These are phyloP conservation scores for Colletotrichum trifolii DNA, from an alignment of 2,329 filamentous ascomycete genomes.

Conservation along the genomic window DNA sequence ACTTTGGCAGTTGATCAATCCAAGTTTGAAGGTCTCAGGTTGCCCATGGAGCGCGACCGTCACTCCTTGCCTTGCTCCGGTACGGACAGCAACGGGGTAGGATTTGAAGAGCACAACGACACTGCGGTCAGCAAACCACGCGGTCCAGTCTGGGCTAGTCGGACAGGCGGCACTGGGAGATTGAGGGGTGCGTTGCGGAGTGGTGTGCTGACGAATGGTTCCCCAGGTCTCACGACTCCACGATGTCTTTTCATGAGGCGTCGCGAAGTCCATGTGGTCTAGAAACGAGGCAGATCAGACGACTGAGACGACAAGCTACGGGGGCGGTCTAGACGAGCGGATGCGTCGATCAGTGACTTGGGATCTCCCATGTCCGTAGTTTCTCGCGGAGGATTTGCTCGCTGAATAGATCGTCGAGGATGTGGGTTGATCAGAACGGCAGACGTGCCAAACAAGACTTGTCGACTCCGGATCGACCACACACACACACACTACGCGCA, in stretches of 20 bases:
- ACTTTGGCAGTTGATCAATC: too few species aligned
- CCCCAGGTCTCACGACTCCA: slow-evolving; percentile 26
- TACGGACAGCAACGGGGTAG: not conserved
- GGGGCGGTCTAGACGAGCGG: not conserved
- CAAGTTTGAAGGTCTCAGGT: too few species aligned
- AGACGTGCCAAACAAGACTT: too few species aligned
- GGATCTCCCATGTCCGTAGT: not conserved
- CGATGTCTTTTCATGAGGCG: slow-evolving; percentile 1
- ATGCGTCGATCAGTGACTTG: not conserved
- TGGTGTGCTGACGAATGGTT: not conserved
- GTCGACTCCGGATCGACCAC: too few species aligned
- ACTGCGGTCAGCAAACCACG: slow-evolving; percentile 1
- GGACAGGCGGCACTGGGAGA: slow-evolving; percentile 2
- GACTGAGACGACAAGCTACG: not conserved
- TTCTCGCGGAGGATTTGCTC: not conserved
- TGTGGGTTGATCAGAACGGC: too few species aligned
- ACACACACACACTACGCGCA: not conserved
- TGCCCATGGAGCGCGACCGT: too few species aligned
- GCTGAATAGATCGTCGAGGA: too few species aligned
- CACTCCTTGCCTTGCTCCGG: too few species aligned
- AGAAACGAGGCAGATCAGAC: slow-evolving; percentile 17
- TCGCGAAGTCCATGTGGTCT: slow-evolving; percentile 16
- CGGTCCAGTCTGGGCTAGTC: not conserved
- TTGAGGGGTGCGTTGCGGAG: not conserved
- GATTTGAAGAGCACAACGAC: not conserved